Conservation (phyloP, 179 eudicot genomes). For the Beta macrorhiza region DNA sequence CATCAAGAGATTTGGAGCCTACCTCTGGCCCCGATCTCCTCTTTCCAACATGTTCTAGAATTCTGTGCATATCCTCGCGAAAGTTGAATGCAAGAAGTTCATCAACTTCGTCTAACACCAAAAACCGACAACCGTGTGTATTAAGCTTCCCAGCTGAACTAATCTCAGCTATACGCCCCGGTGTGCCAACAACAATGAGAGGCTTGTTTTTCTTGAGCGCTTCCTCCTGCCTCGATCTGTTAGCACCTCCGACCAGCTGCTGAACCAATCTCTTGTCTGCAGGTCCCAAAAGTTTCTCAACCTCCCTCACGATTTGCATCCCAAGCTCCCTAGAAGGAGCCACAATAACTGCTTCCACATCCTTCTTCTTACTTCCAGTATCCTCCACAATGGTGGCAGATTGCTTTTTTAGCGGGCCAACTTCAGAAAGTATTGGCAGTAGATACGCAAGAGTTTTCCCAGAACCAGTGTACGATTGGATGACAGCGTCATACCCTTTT, state of each 20-base stretch:
- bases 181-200: conserved; percentile 82
- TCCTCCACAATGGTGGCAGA: conserved; percentile 24
- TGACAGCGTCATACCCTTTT: conserved; percentile 68
- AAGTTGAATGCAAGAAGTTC: conserved; percentile 80
- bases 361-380: conserved; percentile 37
- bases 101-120: conserved; percentile 90
- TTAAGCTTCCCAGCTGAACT: conserved; percentile 84
- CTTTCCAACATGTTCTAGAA: conserved; percentile 59
- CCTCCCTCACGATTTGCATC: conserved; percentile 89
- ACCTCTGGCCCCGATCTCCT: conserved; percentile 44
- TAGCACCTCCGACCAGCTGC: conserved; percentile 89
- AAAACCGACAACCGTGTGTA: conserved; percentile 66
- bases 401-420: conserved; percentile 53
- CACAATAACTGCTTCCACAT: conserved; percentile 76
- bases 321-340: conserved; percentile 97
- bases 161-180: conserved; percentile 86
- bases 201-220: conserved; percentile 92
- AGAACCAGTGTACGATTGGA: conserved; percentile 93
- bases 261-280: conserved; percentile 74
- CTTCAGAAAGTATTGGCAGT: conserved; percentile 77
- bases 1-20: conserved; percentile 4
- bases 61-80: conserved; percentile 21
- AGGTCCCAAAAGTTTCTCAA: conserved; percentile 79
- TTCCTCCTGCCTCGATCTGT: conserved; percentile 78
- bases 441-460: conserved; percentile 80